Conservation (phyloP, 2,329 filamentous ascomycete genomes). For the Mycogone perniciosa region DNA sequence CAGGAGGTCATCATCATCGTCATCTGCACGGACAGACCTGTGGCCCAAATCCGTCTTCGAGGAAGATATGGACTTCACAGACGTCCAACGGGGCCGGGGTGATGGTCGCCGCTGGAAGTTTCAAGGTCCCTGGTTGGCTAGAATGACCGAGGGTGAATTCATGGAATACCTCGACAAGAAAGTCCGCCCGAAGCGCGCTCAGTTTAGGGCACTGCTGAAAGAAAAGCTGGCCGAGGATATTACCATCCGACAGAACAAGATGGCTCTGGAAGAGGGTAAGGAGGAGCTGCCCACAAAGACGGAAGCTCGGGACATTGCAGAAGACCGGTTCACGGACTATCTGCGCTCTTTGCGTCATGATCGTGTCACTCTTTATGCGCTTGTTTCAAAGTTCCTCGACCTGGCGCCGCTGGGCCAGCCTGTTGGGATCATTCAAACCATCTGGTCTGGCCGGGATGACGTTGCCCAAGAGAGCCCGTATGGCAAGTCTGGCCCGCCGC, state of each 20-base stretch:
- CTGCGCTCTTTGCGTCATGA: constrained; percentile 48
- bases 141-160: constrained; percentile 56
- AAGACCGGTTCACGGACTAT: constrained; percentile 45
- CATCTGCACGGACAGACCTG: constrained; percentile 14
- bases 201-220: constrained; percentile 51
- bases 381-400: constrained; percentile 56
- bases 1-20: constrained; percentile 8
- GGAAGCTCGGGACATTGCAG: constrained; percentile 36
- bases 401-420: constrained; percentile 45
- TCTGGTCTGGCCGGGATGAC: constrained; percentile 20
- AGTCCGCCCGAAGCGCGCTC: constrained; percentile 45
- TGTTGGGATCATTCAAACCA: constrained; percentile 22
- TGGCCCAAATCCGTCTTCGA: constrained; percentile 53
- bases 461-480: constrained; percentile 37
- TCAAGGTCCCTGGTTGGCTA: constrained; percentile 58
- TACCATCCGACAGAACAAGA: constrained; percentile 30
- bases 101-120: constrained; percentile 59
- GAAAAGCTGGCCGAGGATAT: constrained; percentile 41
- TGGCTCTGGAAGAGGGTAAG: constrained; percentile 35
- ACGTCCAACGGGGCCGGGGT: constrained; percentile 28
- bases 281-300: constrained; percentile 21
- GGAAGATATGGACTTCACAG: constrained; percentile 49
- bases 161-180: constrained; percentile 46
- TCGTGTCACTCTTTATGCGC: constrained; percentile 42
- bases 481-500: constrained; percentile 48